phyloP scores from a whole-genome alignment of 805 yeast species.

The Lachancea cidri region DNA sequence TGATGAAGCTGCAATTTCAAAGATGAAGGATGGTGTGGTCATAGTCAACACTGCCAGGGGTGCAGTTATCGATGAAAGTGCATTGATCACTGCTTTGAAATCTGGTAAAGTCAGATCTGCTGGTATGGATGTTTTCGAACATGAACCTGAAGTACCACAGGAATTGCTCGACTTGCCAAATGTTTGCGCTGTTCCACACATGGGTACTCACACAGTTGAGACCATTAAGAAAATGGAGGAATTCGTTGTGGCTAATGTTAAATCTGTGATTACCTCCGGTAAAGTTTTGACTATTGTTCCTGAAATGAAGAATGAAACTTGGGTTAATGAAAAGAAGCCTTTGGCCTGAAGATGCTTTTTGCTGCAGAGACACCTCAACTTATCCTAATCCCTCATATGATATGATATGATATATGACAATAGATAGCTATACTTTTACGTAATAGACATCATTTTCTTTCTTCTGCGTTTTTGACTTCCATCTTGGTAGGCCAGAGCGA shows the following conservation, averaged over 20 bases:
- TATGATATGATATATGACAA: neutral
- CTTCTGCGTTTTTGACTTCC: slow-evolving; percentile 9
- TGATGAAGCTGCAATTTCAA: slow-evolving; percentile 50
- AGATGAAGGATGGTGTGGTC: slow-evolving; percentile 76
- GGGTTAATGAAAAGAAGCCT: slow-evolving; percentile 22
- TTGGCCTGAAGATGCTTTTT: slow-evolving; percentile 7
- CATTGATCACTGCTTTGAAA: slow-evolving; percentile 50
- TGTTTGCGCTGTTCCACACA: slow-evolving; percentile 78
- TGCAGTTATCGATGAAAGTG: slow-evolving; percentile 65
- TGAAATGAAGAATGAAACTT: slow-evolving; percentile 46
- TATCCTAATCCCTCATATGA: neutral
- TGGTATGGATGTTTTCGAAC: slow-evolving; percentile 73
- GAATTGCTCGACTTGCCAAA: slow-evolving; percentile 60
- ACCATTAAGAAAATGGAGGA: slow-evolving; percentile 79
- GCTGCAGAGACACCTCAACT: neutral
- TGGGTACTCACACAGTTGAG: slow-evolving; percentile 79
- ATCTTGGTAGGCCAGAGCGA: neutral
- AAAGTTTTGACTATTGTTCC: slow-evolving; percentile 76
- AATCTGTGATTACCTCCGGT: slow-evolving; percentile 54
- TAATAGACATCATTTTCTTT: slow-evolving; percentile 20
- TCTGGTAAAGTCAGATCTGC: slow-evolving; percentile 61
- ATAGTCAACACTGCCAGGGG: slow-evolving; percentile 86
- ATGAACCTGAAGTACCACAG: slow-evolving; percentile 65
- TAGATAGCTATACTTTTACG: slow-evolving; percentile 12
- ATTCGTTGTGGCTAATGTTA: slow-evolving; percentile 65